phyloP scores from a whole-genome alignment of 2,329 filamentous ascomycete species.

The Mariannaea sp. region DNA sequence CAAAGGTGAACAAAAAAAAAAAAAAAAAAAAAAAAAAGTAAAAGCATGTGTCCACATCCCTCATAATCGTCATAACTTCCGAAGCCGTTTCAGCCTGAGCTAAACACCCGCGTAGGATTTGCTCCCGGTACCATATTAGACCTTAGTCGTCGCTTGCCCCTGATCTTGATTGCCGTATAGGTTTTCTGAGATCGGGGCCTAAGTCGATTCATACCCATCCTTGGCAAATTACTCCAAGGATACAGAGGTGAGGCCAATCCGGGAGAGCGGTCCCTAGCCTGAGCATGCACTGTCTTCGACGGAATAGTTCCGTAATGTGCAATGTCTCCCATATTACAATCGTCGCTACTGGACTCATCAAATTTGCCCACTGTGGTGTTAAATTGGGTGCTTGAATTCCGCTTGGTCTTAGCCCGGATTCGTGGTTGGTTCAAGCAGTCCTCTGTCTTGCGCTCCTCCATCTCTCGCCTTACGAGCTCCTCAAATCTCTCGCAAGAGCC shows the following conservation, averaged over 20 bases:
- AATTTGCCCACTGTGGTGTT: background rate
- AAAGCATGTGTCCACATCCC: slow-evolving; percentile 17
- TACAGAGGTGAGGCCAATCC: background rate
- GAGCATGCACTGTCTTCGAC: background rate
- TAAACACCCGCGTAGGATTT: slow-evolving; percentile 1
- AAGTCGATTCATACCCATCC: slow-evolving; percentile 16
- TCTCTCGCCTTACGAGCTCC: slow-evolving; percentile 27
- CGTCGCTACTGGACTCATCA: background rate
- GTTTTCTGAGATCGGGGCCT: slow-evolving; percentile 10
- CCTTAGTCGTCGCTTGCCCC: slow-evolving; percentile 23
- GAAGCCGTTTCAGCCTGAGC: slow-evolving; percentile 21
- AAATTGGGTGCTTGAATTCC: background rate
- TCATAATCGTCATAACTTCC: slow-evolving; percentile 33
- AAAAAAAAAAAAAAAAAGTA: slow-evolving; percentile 12
- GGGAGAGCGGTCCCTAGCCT: background rate
- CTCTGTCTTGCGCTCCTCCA: background rate
- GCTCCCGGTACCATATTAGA: background rate
- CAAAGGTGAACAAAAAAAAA: slow-evolving; percentile 2
- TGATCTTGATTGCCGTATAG: slow-evolving; percentile 22
- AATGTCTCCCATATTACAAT: background rate
- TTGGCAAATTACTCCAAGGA: slow-evolving; percentile 4
- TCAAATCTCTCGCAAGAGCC: slow-evolving; percentile 40
- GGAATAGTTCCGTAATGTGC: background rate
- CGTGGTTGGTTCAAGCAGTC: background rate
- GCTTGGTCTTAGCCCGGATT: background rate